Evolutionary conservation across 495 filamentous ascomycete genomes (phyloP).

Genomic region (Cudoniella acicularis): DNA sequence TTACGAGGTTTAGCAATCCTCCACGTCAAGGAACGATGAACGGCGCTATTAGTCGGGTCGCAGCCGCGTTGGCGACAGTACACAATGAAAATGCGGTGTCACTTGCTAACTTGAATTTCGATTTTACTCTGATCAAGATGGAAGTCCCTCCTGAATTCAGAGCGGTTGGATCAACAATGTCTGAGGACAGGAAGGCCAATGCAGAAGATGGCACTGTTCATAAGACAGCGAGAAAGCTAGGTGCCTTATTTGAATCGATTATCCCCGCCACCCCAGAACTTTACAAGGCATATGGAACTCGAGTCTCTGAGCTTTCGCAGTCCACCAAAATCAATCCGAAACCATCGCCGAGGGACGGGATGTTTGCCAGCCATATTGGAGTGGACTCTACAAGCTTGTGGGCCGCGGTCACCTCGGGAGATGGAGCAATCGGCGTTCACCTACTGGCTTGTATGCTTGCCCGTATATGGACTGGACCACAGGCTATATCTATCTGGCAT

Average conservation of each 20-base stretch:
- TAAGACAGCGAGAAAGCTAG: constrained; percentile 29
- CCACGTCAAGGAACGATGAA: too few species aligned
- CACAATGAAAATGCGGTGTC: constrained; percentile 28
- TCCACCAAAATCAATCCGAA: constrained; percentile 15
- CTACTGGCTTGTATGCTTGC: constrained; percentile 40
- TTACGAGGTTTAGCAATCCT: too few species aligned
- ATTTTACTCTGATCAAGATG: constrained; percentile 32
- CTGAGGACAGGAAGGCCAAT: constrained; percentile 14
- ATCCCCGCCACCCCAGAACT: constrained; percentile 32
- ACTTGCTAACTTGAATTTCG: constrained; percentile 31
- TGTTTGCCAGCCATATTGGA: constrained; percentile 19
- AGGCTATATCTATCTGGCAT: constrained; percentile 36
- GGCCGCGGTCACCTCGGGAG: constrained; percentile 38
- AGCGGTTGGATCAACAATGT: constrained; percentile 22
- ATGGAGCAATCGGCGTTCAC: constrained; percentile 27
- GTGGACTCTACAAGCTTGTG: constrained; percentile 35
- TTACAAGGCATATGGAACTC: constrained; percentile 33
- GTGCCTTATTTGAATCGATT: constrained; percentile 28
- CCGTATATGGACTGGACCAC: constrained; percentile 21
- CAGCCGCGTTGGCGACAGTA: constrained; percentile 2
- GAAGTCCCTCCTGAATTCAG: constrained; percentile 32
- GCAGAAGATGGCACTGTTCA: constrained; percentile 32
- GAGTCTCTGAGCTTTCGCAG: constrained; percentile 34
- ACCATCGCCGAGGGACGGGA: background rate
- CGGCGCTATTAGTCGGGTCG: too few species aligned